Percentiles rank a stretch among this genome's conserved stretches.
Conservation (phyloP, 192 early-diverging fungal genomes). For the Spizellomyces punctatus region DNA sequence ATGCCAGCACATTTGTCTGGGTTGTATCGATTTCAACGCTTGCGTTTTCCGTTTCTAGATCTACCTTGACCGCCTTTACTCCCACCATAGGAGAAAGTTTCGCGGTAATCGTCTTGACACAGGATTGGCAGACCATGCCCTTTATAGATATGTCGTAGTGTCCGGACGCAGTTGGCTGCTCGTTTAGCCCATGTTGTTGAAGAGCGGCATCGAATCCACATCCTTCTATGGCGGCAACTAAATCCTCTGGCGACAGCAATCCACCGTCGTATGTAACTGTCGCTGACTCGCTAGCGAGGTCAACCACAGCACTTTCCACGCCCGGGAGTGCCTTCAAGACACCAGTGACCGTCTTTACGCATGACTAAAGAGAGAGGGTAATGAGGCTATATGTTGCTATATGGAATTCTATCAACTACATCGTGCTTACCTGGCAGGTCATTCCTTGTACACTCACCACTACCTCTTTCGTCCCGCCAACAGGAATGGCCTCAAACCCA, state of each 20-base stretch:
- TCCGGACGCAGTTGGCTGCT: neutral
- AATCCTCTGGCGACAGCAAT: neutral
- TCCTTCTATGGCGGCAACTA: slow-evolving; percentile 58
- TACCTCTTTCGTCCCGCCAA: neutral
- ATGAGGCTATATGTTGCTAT: neutral
- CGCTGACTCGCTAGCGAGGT: slow-evolving; percentile 13
- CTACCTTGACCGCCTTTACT: slow-evolving; percentile 55
- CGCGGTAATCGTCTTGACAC: slow-evolving; percentile 71
- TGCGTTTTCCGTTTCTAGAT: slow-evolving; percentile 57
- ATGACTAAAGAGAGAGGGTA: slow-evolving; percentile 15
- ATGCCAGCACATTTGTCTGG: slow-evolving; percentile 25
- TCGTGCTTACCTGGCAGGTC: slow-evolving; percentile 22
- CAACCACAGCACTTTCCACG: slow-evolving; percentile 1
- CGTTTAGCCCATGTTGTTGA: neutral
- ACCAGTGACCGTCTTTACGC: slow-evolving; percentile 22
- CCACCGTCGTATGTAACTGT: slow-evolving; percentile 10
- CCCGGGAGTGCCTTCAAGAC: slow-evolving; percentile 8
- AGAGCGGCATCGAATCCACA: slow-evolving; percentile 58
- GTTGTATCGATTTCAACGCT: slow-evolving; percentile 56
- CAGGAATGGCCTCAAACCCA: slow-evolving; percentile 55
- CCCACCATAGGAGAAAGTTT: slow-evolving; percentile 56
- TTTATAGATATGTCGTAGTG: slow-evolving; percentile 34
- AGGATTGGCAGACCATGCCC: slow-evolving; percentile 84
- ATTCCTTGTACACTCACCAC: slow-evolving; percentile 24
- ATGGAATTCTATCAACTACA: neutral